Percentiles rank a stretch among this genome's conserved stretches.
Evolutionary conservation across 176 grass and related monocot genomes (phyloP).

Genomic region (Oryza meyeriana): DNA sequence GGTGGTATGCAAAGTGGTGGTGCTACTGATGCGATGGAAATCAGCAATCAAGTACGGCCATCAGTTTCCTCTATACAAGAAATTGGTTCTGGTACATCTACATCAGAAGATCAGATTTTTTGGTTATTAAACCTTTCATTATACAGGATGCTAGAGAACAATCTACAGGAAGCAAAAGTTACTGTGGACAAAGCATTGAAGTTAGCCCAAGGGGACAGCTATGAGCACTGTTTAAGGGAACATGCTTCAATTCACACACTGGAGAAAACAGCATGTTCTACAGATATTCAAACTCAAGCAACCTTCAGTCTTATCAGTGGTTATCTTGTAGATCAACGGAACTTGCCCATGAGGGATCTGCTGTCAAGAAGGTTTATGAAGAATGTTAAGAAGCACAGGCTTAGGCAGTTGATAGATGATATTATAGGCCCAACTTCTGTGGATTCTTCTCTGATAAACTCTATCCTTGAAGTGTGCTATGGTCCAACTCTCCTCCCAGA

Average conservation of each 20-base stretch:
- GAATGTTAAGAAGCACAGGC: constrained; percentile 68
- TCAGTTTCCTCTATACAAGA: constrained; percentile 24
- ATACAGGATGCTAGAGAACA: constrained; percentile 54
- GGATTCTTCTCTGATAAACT: constrained; percentile 66
- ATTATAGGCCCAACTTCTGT: constrained; percentile 63
- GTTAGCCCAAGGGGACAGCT: constrained; percentile 45
- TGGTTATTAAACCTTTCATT: constrained; percentile 74
- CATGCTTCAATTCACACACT: constrained; percentile 58
- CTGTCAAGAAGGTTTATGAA: constrained; percentile 74
- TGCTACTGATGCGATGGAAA: constrained; percentile 23
- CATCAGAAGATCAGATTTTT: constrained; percentile 60
- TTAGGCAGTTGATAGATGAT: constrained; percentile 73
- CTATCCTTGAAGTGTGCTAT: constrained; percentile 73
- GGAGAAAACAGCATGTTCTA: constrained; percentile 37
- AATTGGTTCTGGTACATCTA: constrained; percentile 36
- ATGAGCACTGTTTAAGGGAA: constrained; percentile 72
- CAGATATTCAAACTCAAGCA: constrained; percentile 33
- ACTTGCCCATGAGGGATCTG: constrained; percentile 40
- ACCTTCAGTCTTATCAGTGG: constrained; percentile 50
- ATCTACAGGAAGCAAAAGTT: constrained; percentile 64
- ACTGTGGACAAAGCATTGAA: constrained; percentile 65
- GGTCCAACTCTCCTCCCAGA: constrained; percentile 58
- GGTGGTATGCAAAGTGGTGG: constrained; percentile 16
- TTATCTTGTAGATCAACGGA: constrained; percentile 55
- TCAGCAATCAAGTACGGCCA: constrained; percentile 7